phyloP scores from a whole-genome alignment of 495 filamentous ascomycete species.

The Ascodesmis nigricans region DNA sequence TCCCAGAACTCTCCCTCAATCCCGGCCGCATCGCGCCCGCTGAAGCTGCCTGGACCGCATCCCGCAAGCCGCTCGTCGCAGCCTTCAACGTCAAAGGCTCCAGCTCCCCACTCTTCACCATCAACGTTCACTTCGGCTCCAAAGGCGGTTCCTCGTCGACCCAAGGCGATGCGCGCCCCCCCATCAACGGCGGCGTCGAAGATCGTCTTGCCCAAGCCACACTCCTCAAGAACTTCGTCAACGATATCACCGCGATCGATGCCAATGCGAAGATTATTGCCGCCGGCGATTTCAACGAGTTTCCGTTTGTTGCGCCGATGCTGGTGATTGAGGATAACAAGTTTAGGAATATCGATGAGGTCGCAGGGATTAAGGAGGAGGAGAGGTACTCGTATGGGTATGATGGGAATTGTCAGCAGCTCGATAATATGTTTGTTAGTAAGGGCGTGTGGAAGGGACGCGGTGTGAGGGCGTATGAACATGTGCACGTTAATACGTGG shows the following conservation, averaged over 20 bases:
- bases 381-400: slow-evolving; percentile 42
- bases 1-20: slow-evolving; percentile 33
- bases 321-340: slow-evolving; percentile 18
- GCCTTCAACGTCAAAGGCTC: slow-evolving; percentile 30
- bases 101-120: slow-evolving; percentile 30
- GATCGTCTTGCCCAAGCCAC: slow-evolving; percentile 27
- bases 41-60: slow-evolving; percentile 30
- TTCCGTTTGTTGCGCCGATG: slow-evolving; percentile 32
- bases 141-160: slow-evolving; percentile 36
- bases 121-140: slow-evolving; percentile 36
- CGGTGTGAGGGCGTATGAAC: slow-evolving; percentile 28
- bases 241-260: slow-evolving; percentile 26
- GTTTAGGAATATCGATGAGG: slow-evolving; percentile 34
- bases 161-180: slow-evolving; percentile 36
- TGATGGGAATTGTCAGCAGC: slow-evolving; percentile 32
- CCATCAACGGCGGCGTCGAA: slow-evolving; percentile 34
- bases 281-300: slow-evolving; percentile 44
- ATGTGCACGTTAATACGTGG: slow-evolving; percentile 43
- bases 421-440: slow-evolving; percentile 41
- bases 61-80: slow-evolving; percentile 36
- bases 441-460: slow-evolving; percentile 20
- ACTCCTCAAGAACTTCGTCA: slow-evolving; percentile 27
- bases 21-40: slow-evolving; percentile 36
- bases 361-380: slow-evolving; percentile 22
- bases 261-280: slow-evolving; percentile 27